Evolutionary conservation across 305 asterid species (phyloP), one percentile per base, ranked within the genome.

Genomic region (Fraxinus ornus): DNA sequence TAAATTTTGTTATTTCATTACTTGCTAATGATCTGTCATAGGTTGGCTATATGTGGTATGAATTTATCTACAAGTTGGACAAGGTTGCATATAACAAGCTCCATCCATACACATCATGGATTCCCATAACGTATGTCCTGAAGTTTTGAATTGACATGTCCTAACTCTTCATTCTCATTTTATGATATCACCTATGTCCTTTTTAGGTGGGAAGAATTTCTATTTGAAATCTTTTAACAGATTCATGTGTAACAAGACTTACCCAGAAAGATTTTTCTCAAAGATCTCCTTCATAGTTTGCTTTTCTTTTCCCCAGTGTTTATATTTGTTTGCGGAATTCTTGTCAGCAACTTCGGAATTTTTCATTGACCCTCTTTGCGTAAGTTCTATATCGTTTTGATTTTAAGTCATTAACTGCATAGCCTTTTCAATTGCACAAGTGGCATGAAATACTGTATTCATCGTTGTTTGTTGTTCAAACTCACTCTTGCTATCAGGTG

Each of bases 31-130:
- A 26, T 80, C 77, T 82, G 86, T 78, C 62, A 75, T 85, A 90
- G 93, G 89, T 80, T 86, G 93, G 93, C 78, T 88, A 90, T 83
- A 80, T 89, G 79, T 95, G 98, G 98, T 95, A 86, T 75, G 98
- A 92, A 88, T 91, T 73, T 84, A 89, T 93, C 81, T 95, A 95
- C 97, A 95, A 92, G 91, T 88, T 93, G 91, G 98, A 95, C 89
- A 93, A 91, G 88, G 81, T 89, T 81, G 83, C 93, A 37, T 95
- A 95, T 87, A 95, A 93, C 93, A 95, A 93, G 89, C 92, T 89
- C 79, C 98, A 95, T 86, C 98, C 98, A 21, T 94, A 93, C 94
- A 95, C 98, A 28, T 95, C 98, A 39, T 95, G 98, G 98, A 91
- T 95, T 84, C 98, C 98, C 78, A 95, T 95, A 84, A 88, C 94